A percentile compares a stretch with the other conserved stretches of the same genome.
Evolutionary conservation across 345 rosid genomes (phyloP).

Genomic region (Angophora floribunda): DNA sequence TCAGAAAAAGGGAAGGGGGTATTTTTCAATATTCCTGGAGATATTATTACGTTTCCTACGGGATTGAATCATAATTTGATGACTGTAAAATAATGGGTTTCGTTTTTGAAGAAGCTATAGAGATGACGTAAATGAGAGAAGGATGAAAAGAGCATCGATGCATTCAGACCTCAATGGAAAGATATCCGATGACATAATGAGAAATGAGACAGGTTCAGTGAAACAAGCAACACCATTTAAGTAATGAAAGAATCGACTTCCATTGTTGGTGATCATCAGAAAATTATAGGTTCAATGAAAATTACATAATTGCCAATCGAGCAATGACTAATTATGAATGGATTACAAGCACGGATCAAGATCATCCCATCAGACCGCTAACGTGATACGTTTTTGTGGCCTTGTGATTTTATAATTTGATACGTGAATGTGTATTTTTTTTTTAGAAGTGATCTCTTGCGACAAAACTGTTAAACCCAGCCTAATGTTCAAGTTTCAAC

Average conservation of each 20-base stretch:
- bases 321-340: background rate
- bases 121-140: background rate
- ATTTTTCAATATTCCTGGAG: background rate
- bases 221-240: no score
- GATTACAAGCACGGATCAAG: background rate
- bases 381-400: accelerated
- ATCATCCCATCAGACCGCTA: accelerated
- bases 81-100: background rate
- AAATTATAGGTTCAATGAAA: background rate
- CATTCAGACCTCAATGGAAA: background rate
- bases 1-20: background rate
- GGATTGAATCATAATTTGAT: background rate
- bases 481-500: no score
- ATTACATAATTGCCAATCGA: background rate
- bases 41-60: background rate
- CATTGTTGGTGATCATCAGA: background rate
- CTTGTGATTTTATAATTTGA: accelerated
- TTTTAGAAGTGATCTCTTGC: accelerated
- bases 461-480: accelerated
- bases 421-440: background rate
- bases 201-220: no score
- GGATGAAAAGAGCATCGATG: background rate
- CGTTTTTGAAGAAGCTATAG: background rate
- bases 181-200: background rate
- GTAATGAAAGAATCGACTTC: no score